Base-by-base conservation (phyloP, 2,329 filamentous ascomycete species). In the Ophiosphaerella narmari region DNA sequence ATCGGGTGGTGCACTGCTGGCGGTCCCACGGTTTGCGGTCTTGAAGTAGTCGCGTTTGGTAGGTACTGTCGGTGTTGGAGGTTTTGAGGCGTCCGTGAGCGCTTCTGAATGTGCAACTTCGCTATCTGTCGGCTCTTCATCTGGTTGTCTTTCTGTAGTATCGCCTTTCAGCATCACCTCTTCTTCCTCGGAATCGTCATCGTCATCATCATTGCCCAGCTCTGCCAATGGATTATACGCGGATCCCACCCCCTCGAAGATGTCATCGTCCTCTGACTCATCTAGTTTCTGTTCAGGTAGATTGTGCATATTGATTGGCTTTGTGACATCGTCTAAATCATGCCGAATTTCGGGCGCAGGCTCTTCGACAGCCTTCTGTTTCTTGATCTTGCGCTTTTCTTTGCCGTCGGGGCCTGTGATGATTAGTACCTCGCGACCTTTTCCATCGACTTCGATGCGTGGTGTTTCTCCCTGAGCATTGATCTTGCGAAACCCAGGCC, bases 151-250 rank as follows among this genome's bases (percentile, higher is more conserved):
- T 36, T 26, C 24, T 37, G 48, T 35, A 36, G 43, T 6, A n/a
- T 41, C 37, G 3, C 14, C 26, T 32, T 9, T 5, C 33, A 39
- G 16, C 4, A 35, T 31, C 11, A 34, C 32, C 21, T 39, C 50
- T 26, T 51, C 44, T 37, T 55, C 52, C 11, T 63, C 54, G 0
- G 42, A 50, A 5, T 58, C 57, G 7, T 57, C 72, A 3, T 75
- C 76, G 23, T 76, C 74, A 6, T 78, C 77, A 7, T 79, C 78
- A n/a, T 80, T 77, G 7, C 74, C 76, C 3, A 82, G 59, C 26
- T 76, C 78, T 7, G 77, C 82, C 34, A 87, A 76, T 2, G 84
- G 85, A 55, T 87, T 78, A 65, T 86, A 87, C 39, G 81, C 81
- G 5, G 77, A 78, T 2, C 83, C 84, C 2, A 81, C 82, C 2